Evolutionary conservation across 768 basidiomycete species (phyloP), one percentile per base, ranked within the genome.

Genomic region (Gymnopilus dilepis): DNA sequence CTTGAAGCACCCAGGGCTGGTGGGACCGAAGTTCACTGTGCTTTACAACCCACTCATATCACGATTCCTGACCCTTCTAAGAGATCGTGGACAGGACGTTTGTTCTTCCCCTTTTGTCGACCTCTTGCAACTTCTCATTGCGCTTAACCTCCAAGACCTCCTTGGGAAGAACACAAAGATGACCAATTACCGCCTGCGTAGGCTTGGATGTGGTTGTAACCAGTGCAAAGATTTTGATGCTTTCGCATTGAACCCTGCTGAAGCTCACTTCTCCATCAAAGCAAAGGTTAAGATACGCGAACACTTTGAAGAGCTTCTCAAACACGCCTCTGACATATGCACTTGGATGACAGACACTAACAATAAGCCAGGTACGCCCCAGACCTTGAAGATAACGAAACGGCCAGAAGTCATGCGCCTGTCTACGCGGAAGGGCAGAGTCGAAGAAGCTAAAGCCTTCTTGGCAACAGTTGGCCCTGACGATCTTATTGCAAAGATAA

Each of bases 121-220:
- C n/a, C 8, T 60, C 4, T n/a, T 60, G 19, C 59, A 30, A 30
- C 28, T 41, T 6, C 19, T 60, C 8, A 54, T 60, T 30, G 51
- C 33, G 15, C 52, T n/a, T 6, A 53, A 60, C 51, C 59, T 60
- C 5, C 33, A 43, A 7, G 50, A 60, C 40, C 21, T 60, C n/a
- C 59, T 60, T 4, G 59, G 59, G 11, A 54, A 28, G 26, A 52
- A 41, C 26, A 28, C 21, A 4, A 15, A 30, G 8, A 38, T 42
- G 3, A 9, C n/a, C 17, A 42, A 43, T 24, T 30, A 15, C 26
- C 24, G 40, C 17, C 50, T 60, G n/a, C 59, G 51, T 6, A 60
- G 40, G 22, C 15, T 60, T 53, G 48, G 50, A 24, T 60, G 59
- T 34, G 59, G 51, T 15, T 60, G 59, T 30, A 40, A 24, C n/a